Conservation (phyloP, 371 early-diverging fungal species). For the Basidiobolus meristosporus region DNA sequence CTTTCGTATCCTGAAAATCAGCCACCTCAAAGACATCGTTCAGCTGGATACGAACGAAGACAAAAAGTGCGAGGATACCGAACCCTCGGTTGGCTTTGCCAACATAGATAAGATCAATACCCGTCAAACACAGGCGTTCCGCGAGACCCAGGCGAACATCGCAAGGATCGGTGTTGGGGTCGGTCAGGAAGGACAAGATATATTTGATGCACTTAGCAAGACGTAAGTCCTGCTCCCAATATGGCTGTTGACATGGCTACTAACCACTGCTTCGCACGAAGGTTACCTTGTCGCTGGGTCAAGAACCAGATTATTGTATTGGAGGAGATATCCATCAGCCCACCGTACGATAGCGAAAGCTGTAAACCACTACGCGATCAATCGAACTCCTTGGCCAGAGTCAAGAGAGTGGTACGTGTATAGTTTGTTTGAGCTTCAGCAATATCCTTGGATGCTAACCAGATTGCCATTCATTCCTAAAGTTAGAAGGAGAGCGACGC, state of each 20-base stretch:
- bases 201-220: slow-evolving; percentile 65
- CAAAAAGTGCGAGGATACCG: too few relatives aligned
- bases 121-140: slow-evolving; percentile 34
- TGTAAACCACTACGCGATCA: slow-evolving; percentile 40
- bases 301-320: slow-evolving; percentile 57
- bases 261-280: too few relatives aligned
- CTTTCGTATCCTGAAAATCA: too few relatives aligned
- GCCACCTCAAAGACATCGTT: too few relatives aligned
- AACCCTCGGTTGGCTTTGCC: slow-evolving; percentile 17
- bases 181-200: slow-evolving; percentile 48
- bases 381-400: slow-evolving; percentile 36
- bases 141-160: slow-evolving; percentile 26
- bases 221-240: slow-evolving; percentile 24
- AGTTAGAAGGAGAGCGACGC: neutral
- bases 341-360: slow-evolving; percentile 52
- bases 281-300: slow-evolving; percentile 62
- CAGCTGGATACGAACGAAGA: too few relatives aligned
- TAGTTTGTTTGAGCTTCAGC: neutral
- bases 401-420: slow-evolving; percentile 51
- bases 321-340: slow-evolving; percentile 63
- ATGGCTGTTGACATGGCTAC: too few relatives aligned
- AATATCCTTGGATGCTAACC: too few relatives aligned
- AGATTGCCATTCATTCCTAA: neutral
- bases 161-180: slow-evolving; percentile 70
- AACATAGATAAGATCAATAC: slow-evolving; percentile 30